A percentile compares a stretch with the other conserved stretches of the same genome.
These are phyloP conservation scores for Microsporum audouinii DNA, from an alignment of 2,329 filamentous ascomycete species.

Conservation along the genomic window DNA sequence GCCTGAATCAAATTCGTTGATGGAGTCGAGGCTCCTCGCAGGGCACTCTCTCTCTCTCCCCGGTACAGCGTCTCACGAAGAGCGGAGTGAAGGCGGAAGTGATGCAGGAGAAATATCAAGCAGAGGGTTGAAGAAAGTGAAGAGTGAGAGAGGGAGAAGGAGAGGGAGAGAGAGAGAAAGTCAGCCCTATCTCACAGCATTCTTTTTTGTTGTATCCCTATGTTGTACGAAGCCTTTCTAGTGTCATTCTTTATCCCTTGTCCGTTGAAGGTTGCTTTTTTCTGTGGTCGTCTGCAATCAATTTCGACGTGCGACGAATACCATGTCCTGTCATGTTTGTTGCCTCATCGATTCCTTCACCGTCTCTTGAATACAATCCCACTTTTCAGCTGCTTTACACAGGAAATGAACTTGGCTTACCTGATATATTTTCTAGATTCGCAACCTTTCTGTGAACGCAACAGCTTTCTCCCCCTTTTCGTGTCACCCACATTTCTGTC, in stretches of 20 bases:
- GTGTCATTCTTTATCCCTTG: conserved; percentile 1
- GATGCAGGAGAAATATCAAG: not conserved
- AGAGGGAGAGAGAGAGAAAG: not conserved
- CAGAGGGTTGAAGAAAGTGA: not conserved
- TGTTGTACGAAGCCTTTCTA: conserved; percentile 4
- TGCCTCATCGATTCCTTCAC: conserved; percentile 1
- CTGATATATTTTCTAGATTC: not conserved
- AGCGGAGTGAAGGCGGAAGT: not conserved
- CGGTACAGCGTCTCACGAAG: not conserved
- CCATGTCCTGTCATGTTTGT: conserved; percentile 3
- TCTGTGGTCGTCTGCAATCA: not conserved
- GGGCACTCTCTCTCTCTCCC: not conserved
- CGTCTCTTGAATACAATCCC: not conserved
- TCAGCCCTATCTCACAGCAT: conserved; percentile 2
- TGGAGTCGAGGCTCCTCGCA: not conserved
- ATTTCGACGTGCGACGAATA: not conserved
- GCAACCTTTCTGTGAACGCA: not conserved
- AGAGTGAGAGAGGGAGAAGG: not conserved
- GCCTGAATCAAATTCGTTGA: not conserved
- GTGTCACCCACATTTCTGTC: not conserved
- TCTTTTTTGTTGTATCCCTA: not conserved
- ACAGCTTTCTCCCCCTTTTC: not conserved
- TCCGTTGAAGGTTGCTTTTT: conserved; percentile 2
- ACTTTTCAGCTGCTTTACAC: not conserved
- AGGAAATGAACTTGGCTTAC: not conserved